A percentile compares a stretch with the other conserved stretches of the same genome.
phyloP scores from a whole-genome alignment of 164 flowering plant genomes.

The Annona cherimola region DNA sequence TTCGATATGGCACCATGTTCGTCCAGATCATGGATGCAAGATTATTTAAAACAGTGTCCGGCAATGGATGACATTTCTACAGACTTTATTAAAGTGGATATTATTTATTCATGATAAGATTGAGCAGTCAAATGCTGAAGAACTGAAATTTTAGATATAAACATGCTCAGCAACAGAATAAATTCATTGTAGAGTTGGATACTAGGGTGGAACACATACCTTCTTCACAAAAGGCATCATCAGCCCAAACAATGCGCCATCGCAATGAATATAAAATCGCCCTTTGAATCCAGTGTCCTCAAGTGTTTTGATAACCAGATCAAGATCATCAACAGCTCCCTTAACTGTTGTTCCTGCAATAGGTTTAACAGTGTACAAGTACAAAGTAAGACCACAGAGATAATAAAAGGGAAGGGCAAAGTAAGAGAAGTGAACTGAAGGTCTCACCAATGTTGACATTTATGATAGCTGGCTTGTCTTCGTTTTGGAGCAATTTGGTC shows the following conservation, averaged over 20 bases:
- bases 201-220: conserved; percentile 29
- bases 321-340: conserved; percentile 98
- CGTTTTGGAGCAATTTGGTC: conserved; percentile 53
- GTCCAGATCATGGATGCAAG: too few relatives aligned
- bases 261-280: conserved; percentile 89
- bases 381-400: not conserved
- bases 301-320: conserved; percentile 79
- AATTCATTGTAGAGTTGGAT: not conserved
- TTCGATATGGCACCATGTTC: too few relatives aligned
- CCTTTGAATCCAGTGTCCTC: conserved; percentile 75
- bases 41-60: too few relatives aligned
- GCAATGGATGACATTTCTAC: too few relatives aligned
- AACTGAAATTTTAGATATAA: too few relatives aligned
- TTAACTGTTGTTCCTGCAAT: conserved; percentile 90
- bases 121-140: too few relatives aligned
- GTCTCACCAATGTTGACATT: conserved; percentile 82
- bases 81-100: too few relatives aligned
- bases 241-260: conserved; percentile 92
- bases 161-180: not conserved
- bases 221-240: conserved; percentile 98
- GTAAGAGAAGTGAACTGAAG: not conserved
- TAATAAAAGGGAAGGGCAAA: not conserved
- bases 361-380: not conserved
- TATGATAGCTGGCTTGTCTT: conserved; percentile 83
- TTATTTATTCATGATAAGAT: too few relatives aligned